Base-by-base conservation (phyloP, 805 yeast genomes). In the Hanseniaspora thailandica region DNA sequence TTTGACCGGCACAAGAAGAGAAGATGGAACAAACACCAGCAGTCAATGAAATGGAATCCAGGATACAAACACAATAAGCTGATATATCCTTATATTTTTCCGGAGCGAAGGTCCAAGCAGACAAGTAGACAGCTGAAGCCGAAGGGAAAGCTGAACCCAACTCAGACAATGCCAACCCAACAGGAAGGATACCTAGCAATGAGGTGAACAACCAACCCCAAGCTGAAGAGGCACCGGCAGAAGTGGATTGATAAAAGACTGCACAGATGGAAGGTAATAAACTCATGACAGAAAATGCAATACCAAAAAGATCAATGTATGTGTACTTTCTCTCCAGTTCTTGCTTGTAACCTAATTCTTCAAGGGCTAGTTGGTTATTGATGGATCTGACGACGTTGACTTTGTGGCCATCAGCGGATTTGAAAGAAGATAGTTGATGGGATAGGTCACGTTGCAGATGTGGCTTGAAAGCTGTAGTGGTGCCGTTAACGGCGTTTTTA, bases 211-310 rank as follows among this genome's bases (percentile, higher is more conserved):
- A 63, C 86, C 86, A 81, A 34, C 82, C 80, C 85, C 86, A 81
- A 3, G 80, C 70, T 54, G 79, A 69, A 5, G 74, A 76, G 0
- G 81, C 77, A 5, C 86, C 86, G 0, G 79, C 75, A 15, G 73
- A 65, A 20, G 80, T 65, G 7, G 80, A 80, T 35, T 68, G 66
- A 22, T 69, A 69, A 22, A 81, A 58, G 19, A 75, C 72, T 2
- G 84, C 75, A 0, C 85, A 76, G 52, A 80, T 76, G n/a, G 81
- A 75, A 8, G 67, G 67, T 33, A 82, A 67, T 40, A 82, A 66
- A 15, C 85, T 81, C 86, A 82, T 81, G 59, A 82, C 79, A 34
- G 80, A 73, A 63, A 79, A 82, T 1, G 87, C 84, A 54, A 82
- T 78, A 55, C 86, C 86, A 59, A 83, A 81, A 47, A 81, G 80